Percentiles rank a stretch among this genome's conserved stretches.
These are phyloP conservation scores for Flaveria brownii DNA, from an alignment of 129 eudicot genomes.

Conservation along the genomic window DNA sequence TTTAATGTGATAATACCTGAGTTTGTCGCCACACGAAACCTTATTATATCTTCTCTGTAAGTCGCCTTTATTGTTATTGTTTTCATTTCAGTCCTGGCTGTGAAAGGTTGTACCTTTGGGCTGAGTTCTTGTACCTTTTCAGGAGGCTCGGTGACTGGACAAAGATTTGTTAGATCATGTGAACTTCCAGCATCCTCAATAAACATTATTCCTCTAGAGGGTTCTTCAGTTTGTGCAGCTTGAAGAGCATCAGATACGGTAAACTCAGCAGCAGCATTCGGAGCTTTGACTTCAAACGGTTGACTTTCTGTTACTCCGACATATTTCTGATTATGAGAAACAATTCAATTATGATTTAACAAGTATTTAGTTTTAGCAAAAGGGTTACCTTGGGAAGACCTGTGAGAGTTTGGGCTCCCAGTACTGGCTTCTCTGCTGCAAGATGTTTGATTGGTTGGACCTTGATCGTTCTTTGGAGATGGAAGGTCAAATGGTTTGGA, in stretches of 20 bases:
- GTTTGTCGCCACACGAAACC: conserved; percentile 59
- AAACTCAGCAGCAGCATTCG: conserved; percentile 40
- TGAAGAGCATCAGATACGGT: conserved; percentile 43
- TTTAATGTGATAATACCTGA: conserved; percentile 52
- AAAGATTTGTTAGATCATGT: conserved; percentile 69
- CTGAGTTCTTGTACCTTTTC: conserved; percentile 54
- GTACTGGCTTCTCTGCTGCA: conserved; percentile 69
- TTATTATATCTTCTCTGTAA: conserved; percentile 74
- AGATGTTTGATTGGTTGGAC: conserved; percentile 31
- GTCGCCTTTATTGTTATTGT: conserved; percentile 72
- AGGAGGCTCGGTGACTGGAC: conserved; percentile 51
- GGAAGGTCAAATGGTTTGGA: conserved; percentile 49
- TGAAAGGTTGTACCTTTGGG: conserved; percentile 44
- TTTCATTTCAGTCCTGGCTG: conserved; percentile 54
- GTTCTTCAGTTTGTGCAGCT: conserved; percentile 52
- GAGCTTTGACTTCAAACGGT: conserved; percentile 44
- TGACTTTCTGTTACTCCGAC: conserved; percentile 37
- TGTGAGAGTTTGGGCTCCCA: conserved; percentile 81
- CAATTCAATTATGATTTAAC: conserved; percentile 24
- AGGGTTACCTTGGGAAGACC: conserved; percentile 76
- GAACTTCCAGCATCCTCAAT: conserved; percentile 94
- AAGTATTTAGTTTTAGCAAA: conserved; percentile 35
- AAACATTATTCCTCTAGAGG: conserved; percentile 63
- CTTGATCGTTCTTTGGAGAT: conserved; percentile 41
- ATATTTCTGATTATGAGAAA: conserved; percentile 43